Conservation (phyloP, 805 yeast genomes). For the Yarrowia sp. region DNA sequence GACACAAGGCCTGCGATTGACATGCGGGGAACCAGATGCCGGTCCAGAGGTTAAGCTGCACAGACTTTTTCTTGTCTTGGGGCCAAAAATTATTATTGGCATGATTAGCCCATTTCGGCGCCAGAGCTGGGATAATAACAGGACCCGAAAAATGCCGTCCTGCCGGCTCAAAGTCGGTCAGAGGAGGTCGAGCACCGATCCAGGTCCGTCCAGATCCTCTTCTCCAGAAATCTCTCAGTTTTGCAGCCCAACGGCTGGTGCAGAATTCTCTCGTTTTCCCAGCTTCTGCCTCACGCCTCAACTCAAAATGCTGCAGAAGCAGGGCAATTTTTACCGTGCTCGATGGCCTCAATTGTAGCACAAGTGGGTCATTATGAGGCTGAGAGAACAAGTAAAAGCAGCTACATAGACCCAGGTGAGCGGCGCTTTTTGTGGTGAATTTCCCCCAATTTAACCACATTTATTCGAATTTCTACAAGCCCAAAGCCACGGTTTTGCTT, state of each 20-base stretch:
- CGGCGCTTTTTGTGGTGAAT: no score
- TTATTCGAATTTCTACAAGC: no score
- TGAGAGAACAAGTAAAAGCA: no score
- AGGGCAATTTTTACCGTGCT: slow-evolving; percentile 1
- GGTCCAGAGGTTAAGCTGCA: neutral
- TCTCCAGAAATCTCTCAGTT: no score
- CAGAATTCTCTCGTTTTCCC: neutral
- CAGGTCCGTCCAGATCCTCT: no score
- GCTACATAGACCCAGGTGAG: no score
- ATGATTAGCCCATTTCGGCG: slow-evolving; percentile 11
- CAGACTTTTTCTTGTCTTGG: neutral
- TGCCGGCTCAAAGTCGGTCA: neutral
- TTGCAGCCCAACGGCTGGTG: neutral
- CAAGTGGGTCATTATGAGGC: no score
- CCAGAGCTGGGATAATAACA: neutral
- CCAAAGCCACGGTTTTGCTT: no score
- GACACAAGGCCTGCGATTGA: slow-evolving; percentile 13
- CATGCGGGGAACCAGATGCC: slow-evolving; percentile 22
- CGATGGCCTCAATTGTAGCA: no score
- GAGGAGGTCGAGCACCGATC: no score
- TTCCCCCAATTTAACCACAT: no score
- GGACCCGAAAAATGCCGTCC: neutral
- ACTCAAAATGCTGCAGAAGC: neutral
- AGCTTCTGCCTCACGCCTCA: neutral
- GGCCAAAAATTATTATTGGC: neutral